Evolutionary conservation across 306 rosid genomes (phyloP).

Genomic region (Quercus alba): DNA sequence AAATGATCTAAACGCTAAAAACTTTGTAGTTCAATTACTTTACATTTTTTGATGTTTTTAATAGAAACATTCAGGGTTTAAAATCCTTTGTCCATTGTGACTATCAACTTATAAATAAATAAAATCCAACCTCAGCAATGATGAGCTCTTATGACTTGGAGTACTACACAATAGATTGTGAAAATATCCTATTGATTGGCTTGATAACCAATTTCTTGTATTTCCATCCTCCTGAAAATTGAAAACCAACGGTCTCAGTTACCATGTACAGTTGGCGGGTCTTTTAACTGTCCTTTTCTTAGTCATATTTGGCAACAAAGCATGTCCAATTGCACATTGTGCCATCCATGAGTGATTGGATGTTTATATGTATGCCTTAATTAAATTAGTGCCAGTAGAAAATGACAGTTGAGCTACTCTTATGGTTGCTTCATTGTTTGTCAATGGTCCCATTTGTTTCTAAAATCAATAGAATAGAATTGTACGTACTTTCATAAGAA

Average conservation of each 20-base stretch:
- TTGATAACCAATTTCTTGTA: background rate
- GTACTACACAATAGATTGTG: background rate
- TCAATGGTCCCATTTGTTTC: background rate
- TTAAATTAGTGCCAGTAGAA: slow-evolving; percentile 16
- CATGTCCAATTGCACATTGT: slow-evolving; percentile 7
- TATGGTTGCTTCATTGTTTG: background rate
- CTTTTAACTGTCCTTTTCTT: slow-evolving; percentile 24
- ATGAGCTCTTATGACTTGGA: background rate
- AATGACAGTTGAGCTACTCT: slow-evolving; percentile 28
- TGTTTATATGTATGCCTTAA: background rate
- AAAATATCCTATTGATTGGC: background rate
- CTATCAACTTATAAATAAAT: too few relatives aligned
- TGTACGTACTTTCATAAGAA: too few relatives aligned
- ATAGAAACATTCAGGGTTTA: too few relatives aligned
- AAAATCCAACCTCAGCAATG: too few relatives aligned
- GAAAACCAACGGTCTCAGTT: background rate
- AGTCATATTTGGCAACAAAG: slow-evolving; percentile 26
- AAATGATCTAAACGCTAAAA: background rate
- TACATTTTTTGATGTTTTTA: too few relatives aligned
- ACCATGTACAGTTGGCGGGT: background rate
- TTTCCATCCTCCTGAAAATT: background rate
- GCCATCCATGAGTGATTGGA: background rate
- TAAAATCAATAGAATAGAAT: background rate
- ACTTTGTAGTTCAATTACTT: too few relatives aligned
- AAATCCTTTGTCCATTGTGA: rapidly evolving